These are phyloP conservation scores for Beauveria sp. DNA, from an alignment of 2,329 filamentous ascomycete genomes.

Conservation along the genomic window DNA sequence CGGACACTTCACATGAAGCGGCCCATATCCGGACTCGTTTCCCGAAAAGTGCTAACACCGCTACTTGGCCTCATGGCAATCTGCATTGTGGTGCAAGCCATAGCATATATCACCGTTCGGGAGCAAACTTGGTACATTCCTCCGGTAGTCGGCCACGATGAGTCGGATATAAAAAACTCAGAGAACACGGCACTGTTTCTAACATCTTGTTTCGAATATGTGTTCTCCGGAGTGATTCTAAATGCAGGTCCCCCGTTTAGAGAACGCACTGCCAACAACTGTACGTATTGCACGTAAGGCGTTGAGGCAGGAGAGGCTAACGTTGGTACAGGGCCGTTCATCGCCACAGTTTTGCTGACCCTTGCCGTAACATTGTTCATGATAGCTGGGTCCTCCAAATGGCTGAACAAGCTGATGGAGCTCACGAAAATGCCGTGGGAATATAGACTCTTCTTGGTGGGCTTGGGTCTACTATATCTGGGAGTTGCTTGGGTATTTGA, in stretches of 20 bases:
- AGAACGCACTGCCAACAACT: slow-evolving; percentile 69
- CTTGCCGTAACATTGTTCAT: slow-evolving; percentile 68
- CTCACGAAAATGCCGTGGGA: slow-evolving; percentile 65
- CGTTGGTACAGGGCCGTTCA: slow-evolving; percentile 62
- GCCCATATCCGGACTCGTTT: slow-evolving; percentile 87
- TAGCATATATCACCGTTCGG: slow-evolving; percentile 67
- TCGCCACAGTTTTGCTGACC: slow-evolving; percentile 64
- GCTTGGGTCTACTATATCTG: slow-evolving; percentile 63
- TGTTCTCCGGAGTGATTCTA: slow-evolving; percentile 78
- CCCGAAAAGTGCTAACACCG: slow-evolving; percentile 82
- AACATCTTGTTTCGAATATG: slow-evolving; percentile 90
- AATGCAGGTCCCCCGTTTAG: slow-evolving; percentile 89
- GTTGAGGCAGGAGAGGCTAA: neutral
- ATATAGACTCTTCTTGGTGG: slow-evolving; percentile 68
- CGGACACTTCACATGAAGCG: slow-evolving; percentile 71
- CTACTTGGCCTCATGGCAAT: slow-evolving; percentile 82
- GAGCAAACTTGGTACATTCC: slow-evolving; percentile 80
- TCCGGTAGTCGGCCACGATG: slow-evolving; percentile 66
- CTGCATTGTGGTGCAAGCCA: slow-evolving; percentile 67
- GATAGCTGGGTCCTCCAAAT: slow-evolving; percentile 64
- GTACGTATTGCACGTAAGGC: slow-evolving; percentile 39
- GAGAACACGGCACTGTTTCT: slow-evolving; percentile 91
- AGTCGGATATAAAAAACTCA: slow-evolving; percentile 82
- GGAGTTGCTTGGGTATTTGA: slow-evolving; percentile 33
- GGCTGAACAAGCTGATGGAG: slow-evolving; percentile 72